Percentiles rank a stretch among this genome's conserved stretches.
These are phyloP conservation scores for Hyphodiscus hymeniophilus DNA, from an alignment of 495 filamentous ascomycete species.

Conservation along the genomic window DNA sequence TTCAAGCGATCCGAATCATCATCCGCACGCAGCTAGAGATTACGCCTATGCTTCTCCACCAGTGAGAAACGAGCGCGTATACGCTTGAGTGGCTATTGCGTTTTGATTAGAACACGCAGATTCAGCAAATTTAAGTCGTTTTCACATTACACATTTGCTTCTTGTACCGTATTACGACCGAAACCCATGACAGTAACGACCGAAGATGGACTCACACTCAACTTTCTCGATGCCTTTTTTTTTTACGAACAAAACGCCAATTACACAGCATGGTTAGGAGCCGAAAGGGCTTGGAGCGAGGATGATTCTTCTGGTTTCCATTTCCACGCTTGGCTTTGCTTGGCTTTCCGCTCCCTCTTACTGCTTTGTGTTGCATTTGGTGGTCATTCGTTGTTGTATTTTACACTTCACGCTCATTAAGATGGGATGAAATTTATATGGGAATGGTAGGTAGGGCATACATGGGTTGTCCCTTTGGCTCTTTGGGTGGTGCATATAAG, in stretches of 20 bases:
- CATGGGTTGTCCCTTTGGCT: neutral
- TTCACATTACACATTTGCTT: neutral
- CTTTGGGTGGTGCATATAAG: no score
- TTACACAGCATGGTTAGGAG: neutral
- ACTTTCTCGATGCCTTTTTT: neutral
- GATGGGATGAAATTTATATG: neutral
- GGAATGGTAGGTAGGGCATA: neutral
- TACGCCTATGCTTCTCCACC: neutral
- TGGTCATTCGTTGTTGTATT: conserved; percentile 3
- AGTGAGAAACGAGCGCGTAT: neutral
- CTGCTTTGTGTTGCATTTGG: neutral
- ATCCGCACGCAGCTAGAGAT: neutral
- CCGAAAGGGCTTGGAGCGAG: neutral
- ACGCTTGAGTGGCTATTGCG: neutral
- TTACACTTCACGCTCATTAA: neutral
- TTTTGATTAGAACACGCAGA: no score
- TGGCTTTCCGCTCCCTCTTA: neutral
- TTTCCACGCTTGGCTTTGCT: neutral
- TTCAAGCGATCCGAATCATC: neutral
- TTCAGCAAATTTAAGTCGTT: no score
- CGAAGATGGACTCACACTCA: neutral
- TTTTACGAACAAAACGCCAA: neutral
- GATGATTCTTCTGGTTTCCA: neutral
- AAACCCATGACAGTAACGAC: conserved; percentile 3
- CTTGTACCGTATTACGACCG: conserved; percentile 6